A percentile compares a stretch with the other conserved stretches of the same genome.
These are phyloP conservation scores for Alternaria viburni DNA, from an alignment of 2,329 filamentous ascomycete genomes.

Conservation along the genomic window DNA sequence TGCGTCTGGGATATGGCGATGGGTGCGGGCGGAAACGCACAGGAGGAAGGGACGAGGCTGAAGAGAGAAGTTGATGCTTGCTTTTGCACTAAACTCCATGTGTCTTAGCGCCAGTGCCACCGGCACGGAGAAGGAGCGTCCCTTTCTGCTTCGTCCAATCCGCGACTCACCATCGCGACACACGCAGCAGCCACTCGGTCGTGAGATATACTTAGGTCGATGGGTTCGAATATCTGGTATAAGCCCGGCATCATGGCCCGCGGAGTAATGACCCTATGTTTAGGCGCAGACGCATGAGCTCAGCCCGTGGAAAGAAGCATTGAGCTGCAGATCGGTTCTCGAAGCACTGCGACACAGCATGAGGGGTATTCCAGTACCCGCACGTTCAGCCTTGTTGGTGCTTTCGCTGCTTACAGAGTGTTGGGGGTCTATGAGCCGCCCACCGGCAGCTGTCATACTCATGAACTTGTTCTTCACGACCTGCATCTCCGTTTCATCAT, in stretches of 20 bases:
- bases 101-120: background rate
- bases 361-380: background rate
- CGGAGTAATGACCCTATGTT: background rate
- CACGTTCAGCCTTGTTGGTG: constrained; percentile 6
- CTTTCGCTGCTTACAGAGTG: background rate
- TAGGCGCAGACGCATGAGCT: background rate
- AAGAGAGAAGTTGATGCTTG: constrained; percentile 6
- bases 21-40: background rate
- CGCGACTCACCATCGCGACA: background rate
- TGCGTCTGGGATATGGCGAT: background rate
- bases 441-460: background rate
- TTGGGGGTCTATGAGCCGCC: constrained; percentile 8
- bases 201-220: background rate
- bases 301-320: background rate
- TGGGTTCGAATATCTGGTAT: background rate
- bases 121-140: background rate
- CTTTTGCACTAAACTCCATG: background rate
- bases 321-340: background rate
- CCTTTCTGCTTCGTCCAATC: background rate
- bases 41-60: constrained; percentile 6
- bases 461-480: background rate
- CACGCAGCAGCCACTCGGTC: background rate
- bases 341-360: background rate
- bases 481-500: background rate
- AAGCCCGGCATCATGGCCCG: background rate